Evolutionary conservation across 2,329 filamentous ascomycete genomes (phyloP), one percentile per base, ranked within the genome.

Genomic region (Leptosphaerulina australis): DNA sequence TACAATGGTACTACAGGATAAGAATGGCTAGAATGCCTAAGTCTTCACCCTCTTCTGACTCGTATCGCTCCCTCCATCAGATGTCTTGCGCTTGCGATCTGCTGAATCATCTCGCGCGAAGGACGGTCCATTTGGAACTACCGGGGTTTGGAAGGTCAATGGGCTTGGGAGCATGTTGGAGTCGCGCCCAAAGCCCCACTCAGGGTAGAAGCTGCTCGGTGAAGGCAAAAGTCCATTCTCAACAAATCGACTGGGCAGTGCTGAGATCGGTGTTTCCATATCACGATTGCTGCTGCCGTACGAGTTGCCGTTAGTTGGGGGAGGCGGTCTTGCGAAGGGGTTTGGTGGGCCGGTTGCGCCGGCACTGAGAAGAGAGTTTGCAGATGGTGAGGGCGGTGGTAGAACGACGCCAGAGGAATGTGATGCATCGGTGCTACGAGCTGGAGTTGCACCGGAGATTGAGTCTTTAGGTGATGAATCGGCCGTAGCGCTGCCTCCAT

Each of bases 281-380:
- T 62, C 66, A 6, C 68, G 63, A 10, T 46, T 53, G 36, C 40
- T 53, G 38, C 71, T 74, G 38, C 67, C 66, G 38, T 75, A 73
- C 51, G 74, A 63, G 60, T 67, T 62, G 66, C 74, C 78, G 62
- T 81, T 84, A 48, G 84, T 80, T 21, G 91, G 90, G 4, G 89
- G 91, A 20, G 87, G 83, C 0, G 93, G 94, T 31, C 93, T 83
- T 6, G 94, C 94, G 71, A 97, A 99, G 0, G 94, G 94, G 70
- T 99, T 99, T 2, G 91, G 91, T 11, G 94, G 94, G 0, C 94
- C 94, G 28, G 87, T 88, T 7, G 94, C 93, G 30, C 94, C 94
- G 0, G 94, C 94, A 37, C 91, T 96, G 46, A 97, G 79, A 5
- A 97, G 79, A 2, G 91, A 85, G 17, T 88, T 88, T 2, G 91